phyloP scores from a whole-genome alignment of 805 yeast species.

The Wickerhamiella spandovensis region DNA sequence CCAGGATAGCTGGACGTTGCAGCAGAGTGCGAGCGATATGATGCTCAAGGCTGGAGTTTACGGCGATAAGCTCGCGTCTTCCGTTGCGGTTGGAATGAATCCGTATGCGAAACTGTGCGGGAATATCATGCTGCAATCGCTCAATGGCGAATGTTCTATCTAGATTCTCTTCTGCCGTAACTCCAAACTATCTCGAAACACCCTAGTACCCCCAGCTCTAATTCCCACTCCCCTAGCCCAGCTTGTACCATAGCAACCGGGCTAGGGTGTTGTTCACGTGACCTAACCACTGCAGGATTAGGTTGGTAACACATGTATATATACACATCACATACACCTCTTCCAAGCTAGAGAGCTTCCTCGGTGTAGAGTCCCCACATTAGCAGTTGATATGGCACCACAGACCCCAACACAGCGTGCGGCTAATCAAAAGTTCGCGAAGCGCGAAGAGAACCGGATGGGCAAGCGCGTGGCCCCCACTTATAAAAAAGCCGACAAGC shows the following conservation, averaged over 20 bases:
- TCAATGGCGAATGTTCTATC: background rate
- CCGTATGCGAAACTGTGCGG: slow-evolving; percentile 28
- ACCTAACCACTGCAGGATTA: background rate
- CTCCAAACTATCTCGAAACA: background rate
- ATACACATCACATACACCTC: no score
- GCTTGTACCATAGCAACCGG: background rate
- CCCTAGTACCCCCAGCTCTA: background rate
- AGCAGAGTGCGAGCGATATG: slow-evolving; percentile 20
- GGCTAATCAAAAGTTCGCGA: slow-evolving; percentile 77
- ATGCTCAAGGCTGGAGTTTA: slow-evolving; percentile 20
- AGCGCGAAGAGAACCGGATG: slow-evolving; percentile 53
- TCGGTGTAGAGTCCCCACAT: background rate
- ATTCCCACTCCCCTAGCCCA: no score
- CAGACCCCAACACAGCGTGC: slow-evolving; percentile 81
- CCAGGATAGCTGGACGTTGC: slow-evolving; percentile 17
- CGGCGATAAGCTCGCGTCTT: slow-evolving; percentile 22
- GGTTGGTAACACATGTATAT: background rate
- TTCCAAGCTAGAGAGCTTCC: no score
- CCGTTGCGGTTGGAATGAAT: slow-evolving; percentile 19
- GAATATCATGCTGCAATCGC: slow-evolving; percentile 15
- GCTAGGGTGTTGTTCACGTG: background rate
- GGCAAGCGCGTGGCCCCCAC: slow-evolving; percentile 41
- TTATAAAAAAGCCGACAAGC: slow-evolving; percentile 21
- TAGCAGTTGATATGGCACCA: slow-evolving; percentile 11
- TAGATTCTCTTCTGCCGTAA: background rate